Evolutionary conservation across 129 eudicot species (phyloP).

Genomic region (Helichrysum umbraculigerum): DNA sequence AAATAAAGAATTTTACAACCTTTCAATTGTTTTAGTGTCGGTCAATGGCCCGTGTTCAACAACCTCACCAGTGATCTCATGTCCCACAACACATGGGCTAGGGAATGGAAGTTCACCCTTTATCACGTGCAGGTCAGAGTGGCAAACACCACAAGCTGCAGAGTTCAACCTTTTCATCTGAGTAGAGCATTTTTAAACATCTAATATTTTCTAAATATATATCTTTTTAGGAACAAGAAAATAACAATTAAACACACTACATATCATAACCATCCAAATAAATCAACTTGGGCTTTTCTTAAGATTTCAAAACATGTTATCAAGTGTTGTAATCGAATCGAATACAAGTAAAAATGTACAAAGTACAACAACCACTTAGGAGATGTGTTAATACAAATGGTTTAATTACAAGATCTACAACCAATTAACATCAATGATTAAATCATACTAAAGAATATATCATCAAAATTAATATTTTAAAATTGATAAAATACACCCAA

Average conservation of each 20-base stretch:
- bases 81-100: slow-evolving; percentile 92
- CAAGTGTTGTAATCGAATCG: not conserved
- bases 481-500: too few species aligned
- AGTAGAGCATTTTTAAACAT: too few species aligned
- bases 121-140: slow-evolving; percentile 92
- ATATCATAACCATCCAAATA: not conserved
- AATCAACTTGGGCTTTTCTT: not conserved
- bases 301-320: not conserved
- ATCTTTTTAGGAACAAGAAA: not conserved
- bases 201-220: too few species aligned
- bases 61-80: slow-evolving; percentile 99
- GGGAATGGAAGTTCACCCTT: slow-evolving; percentile 96
- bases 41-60: slow-evolving; percentile 86
- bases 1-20: slow-evolving; percentile 39
- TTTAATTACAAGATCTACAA: not conserved
- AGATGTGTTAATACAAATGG: too few species aligned
- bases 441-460: too few species aligned
- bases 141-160: slow-evolving; percentile 99
- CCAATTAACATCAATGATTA: not conserved
- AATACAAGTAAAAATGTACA: not conserved
- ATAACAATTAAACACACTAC: not conserved
- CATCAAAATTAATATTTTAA: too few species aligned
- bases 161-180: not conserved
- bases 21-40: slow-evolving; percentile 67
- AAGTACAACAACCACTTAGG: not conserved